A percentile compares a stretch with the other conserved stretches of the same genome.
phyloP scores from a whole-genome alignment of 352 stramenopile species.

The Phytophthora gonapodyides region DNA sequence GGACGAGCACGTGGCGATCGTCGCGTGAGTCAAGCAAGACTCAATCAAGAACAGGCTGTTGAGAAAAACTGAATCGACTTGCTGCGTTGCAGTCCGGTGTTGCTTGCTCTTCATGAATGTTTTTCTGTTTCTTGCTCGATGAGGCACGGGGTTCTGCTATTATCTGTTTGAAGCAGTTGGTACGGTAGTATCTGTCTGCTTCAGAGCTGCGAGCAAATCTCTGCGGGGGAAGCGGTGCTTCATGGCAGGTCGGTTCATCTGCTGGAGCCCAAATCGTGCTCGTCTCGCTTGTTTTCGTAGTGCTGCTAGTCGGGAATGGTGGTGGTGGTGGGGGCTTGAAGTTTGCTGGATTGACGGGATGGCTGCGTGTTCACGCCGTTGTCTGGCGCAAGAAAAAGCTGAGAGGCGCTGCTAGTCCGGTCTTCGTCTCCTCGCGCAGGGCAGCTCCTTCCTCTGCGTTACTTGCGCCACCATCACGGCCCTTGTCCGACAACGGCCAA shows the following conservation, averaged over 20 bases:
- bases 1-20: no score
- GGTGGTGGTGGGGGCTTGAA: conserved; percentile 11
- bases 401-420: background rate
- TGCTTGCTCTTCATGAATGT: background rate
- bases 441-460: conserved; percentile 7
- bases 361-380: background rate
- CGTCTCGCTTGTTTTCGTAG: conserved; percentile 17
- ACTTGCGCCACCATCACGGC: conserved; percentile 10
- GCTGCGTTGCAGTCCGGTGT: no score
- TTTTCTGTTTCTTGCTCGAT: conserved; percentile 4
- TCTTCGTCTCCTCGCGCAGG: background rate
- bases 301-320: conserved; percentile 15
- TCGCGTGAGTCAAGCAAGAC: no score
- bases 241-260: conserved; percentile 17
- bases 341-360: conserved; percentile 1
- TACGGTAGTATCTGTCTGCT: background rate
- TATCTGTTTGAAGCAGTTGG: conserved; percentile 13
- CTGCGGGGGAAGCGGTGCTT: conserved; percentile 13
- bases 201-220: conserved; percentile 13
- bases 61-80: no score
- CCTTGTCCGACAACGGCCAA: conserved; percentile 4
- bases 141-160: conserved; percentile 9
- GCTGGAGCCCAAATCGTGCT: conserved; percentile 9
- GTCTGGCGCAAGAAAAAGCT: background rate
- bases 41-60: no score